Evolutionary conservation across 2,329 filamentous ascomycete genomes (phyloP), one percentile per base, ranked within the genome.

Genomic region (Calonectria henricotiae): DNA sequence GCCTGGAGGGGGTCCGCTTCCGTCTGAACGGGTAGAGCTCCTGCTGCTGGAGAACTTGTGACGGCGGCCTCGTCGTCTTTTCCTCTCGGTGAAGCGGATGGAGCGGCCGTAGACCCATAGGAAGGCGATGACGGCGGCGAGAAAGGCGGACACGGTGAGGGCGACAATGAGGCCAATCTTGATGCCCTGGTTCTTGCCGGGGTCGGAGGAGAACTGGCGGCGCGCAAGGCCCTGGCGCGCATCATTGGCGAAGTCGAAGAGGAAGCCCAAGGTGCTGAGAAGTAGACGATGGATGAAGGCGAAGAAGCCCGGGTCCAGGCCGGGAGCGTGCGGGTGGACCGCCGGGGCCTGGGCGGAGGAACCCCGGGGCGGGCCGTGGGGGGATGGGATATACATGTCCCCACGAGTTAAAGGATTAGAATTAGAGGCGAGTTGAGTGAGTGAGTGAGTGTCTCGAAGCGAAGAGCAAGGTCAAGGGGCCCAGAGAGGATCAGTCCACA

Each of bases 131-230:
- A 81, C 69, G 23, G 76, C 81, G 17, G 80, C 75, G 66, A 87
- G 65, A 67, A 86, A 86, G 23, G 81, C 74, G 30, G 80, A 80
- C 23, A 86, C 76, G 4, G 83, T 76, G 46, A 86, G 76, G 68
- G 82, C 85, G 51, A 86, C 81, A 4, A 84, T 80, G 68, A 85
- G 78, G 65, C 84, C 85, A 65, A 85, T 86, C 39, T 81, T 83
- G 63, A 80, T 79, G 73, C 85, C 83, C 39, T 80, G 81, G 44
- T 82, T 80, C 17, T 81, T 74, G 54, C 73, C 63, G 5, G 76
- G 71, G 49, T 76, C 75, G 39, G 71, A 70, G 39, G 78, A 78
- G 66, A 78, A 77, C 61, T 80, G 79, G 17, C 78, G 75, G 58
- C 71, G 72, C n/a, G 58, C 30, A 30, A 76, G 39, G 9, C 15